Evolutionary conservation across 306 rosid genomes (phyloP), one percentile per base, ranked within the genome.

Genomic region (Dalbergia cultrata): DNA sequence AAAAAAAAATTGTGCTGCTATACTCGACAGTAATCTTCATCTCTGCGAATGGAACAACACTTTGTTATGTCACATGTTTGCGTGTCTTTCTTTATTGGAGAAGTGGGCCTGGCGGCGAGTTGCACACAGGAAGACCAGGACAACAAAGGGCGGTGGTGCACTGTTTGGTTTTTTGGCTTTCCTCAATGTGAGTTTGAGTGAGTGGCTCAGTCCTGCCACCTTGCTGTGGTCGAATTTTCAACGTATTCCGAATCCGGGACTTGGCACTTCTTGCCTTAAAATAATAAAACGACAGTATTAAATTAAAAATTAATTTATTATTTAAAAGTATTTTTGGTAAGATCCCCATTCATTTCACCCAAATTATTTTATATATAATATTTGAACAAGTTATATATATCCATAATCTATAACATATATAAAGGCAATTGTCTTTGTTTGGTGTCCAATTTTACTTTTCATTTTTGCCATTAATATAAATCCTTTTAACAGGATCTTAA

Each of bases 211-310:
- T 37, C 5, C 9, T 31, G 44, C 66, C 11, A 62, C 44, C 33
- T 13, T 62, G 74, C 43, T 3, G 3, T 31, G 81, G 49, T 54
- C 74, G 31, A 66, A 21, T 77, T 77, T 77, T 37, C 41, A 13
- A 13, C 5, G 17, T 60, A 13, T 2, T 61, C 41, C 3, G 6
- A 56, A 1, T 56, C 6, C 3, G 12, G 33, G 50, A 44, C 13
- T 44, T 44, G 13, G 2, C 50, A 9, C 41, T 37, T 5, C 41
- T 37, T 37, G 6, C 7, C 7, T 37, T 37, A 2, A 37, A 5
- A 37, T 37, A 4, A 5, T 37, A 37, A 0, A 37, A 5, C 7
- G 41, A 37, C 41, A 37, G 1, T 4, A 37, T 5, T 37, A 35
- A 35, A 35, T 4, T 35, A 22, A 22, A 22, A 22, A 22, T 22